Evolutionary conservation across 495 filamentous ascomycete genomes (phyloP).

Genomic region (Podospora pseudopauciseta): DNA sequence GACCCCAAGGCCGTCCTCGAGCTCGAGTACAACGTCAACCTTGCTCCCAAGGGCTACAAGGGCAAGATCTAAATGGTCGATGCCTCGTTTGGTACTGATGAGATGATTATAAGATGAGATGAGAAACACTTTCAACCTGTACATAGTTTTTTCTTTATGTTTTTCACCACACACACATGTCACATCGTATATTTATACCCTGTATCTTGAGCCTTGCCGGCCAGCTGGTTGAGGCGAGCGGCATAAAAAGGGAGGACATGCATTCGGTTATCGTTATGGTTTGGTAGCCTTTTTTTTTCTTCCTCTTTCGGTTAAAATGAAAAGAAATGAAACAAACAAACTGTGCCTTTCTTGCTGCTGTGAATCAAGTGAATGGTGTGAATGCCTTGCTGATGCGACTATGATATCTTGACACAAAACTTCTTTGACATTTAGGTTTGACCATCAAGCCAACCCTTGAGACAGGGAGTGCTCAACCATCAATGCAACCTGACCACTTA

Average conservation of each 20-base stretch:
- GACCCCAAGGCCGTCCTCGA: constrained; percentile 60
- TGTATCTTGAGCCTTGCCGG: background rate
- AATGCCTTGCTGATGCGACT: too few relatives aligned
- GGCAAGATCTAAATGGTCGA: constrained; percentile 35
- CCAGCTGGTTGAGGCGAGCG: background rate
- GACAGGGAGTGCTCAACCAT: too few relatives aligned
- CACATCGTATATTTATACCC: background rate
- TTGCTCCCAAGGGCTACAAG: constrained; percentile 51
- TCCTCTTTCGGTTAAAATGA: background rate
- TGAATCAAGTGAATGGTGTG: background rate
- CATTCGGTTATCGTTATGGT: too few relatives aligned
- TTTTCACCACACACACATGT: constrained; percentile 1
- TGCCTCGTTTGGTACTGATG: background rate
- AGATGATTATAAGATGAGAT: constrained; percentile 3
- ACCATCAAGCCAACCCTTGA: too few relatives aligned
- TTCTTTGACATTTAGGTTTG: too few relatives aligned
- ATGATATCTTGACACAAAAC: too few relatives aligned
- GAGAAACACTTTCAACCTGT: background rate
- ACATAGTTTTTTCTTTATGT: background rate
- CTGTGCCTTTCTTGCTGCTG: background rate
- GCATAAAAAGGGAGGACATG: background rate
- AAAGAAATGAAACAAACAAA: background rate
- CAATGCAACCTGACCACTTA: too few relatives aligned
- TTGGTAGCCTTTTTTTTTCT: background rate
- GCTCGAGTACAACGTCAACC: constrained; percentile 60